Conservation (phyloP, 78 protist genomes). For the Dictyostelium capitatum region DNA sequence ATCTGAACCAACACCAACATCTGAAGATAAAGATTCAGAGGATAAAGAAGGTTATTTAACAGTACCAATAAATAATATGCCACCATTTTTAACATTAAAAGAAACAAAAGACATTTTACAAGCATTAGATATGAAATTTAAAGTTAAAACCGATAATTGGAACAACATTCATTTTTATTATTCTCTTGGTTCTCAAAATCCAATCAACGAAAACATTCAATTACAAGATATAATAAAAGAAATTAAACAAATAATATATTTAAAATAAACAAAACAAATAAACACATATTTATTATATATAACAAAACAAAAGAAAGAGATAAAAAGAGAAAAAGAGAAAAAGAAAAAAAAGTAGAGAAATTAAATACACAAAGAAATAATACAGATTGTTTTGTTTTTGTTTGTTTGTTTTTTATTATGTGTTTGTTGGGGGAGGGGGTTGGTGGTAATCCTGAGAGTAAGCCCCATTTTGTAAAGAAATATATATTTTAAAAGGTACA, state of each 20-base stretch:
- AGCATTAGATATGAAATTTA: neutral
- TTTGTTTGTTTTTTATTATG: neutral
- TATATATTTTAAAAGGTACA: neutral
- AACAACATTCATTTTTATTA: neutral
- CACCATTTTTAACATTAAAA: constrained; percentile 26
- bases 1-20: neutral
- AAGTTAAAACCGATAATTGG: neutral
- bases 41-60: constrained; percentile 7
- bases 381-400: neutral
- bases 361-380: neutral
- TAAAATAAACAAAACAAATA: neutral
- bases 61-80: constrained; percentile 14
- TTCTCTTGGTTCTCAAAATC: neutral
- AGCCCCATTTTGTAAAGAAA: constrained; percentile 46
- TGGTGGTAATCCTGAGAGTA: constrained; percentile 50
- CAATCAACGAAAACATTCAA: neutral
- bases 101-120: neutral
- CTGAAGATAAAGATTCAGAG: neutral
- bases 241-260: neutral
- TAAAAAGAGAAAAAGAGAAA: neutral
- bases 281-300: no score
- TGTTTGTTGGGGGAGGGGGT: constrained; percentile 29
- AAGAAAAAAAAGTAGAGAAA: neutral
- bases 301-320: neutral
- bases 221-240: neutral